These are phyloP conservation scores for Cercospora nicotianae DNA, from an alignment of 2,329 filamentous ascomycete species.

Conservation along the genomic window DNA sequence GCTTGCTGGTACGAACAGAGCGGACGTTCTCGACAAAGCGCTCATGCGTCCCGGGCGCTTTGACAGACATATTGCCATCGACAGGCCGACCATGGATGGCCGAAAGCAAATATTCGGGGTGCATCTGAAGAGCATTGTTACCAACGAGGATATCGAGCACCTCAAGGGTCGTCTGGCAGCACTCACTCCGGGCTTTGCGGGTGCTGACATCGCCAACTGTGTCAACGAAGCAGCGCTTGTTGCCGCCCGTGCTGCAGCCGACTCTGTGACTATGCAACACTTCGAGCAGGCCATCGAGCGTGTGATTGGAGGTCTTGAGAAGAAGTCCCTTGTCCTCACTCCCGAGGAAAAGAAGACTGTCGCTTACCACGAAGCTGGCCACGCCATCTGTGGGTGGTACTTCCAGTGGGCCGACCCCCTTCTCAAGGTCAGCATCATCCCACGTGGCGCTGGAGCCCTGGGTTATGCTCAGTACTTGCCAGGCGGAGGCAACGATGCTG, in stretches of 20 bases:
- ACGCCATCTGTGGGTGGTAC: constrained; percentile 98
- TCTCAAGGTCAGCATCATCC: constrained; percentile 97
- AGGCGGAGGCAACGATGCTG: constrained; percentile 82
- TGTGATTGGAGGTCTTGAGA: constrained; percentile 92
- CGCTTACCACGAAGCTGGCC: constrained; percentile 96
- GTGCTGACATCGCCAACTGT: constrained; percentile 97
- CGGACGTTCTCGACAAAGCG: constrained; percentile 91
- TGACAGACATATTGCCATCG: constrained; percentile 93
- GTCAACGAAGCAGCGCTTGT: constrained; percentile 97
- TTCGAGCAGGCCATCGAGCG: constrained; percentile 98
- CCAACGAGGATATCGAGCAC: constrained; percentile 83
- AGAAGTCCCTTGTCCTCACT: constrained; percentile 91
- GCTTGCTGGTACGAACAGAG: constrained; percentile 91
- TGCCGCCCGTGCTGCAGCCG: constrained; percentile 79
- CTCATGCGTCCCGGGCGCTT: constrained; percentile 96
- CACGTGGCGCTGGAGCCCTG: constrained; percentile 86
- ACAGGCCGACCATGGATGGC: constrained; percentile 93
- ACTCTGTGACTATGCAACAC: constrained; percentile 80
- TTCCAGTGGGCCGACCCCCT: constrained; percentile 95
- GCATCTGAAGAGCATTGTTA: constrained; percentile 91
- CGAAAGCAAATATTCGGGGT: constrained; percentile 95
- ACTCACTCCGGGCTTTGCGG: constrained; percentile 92
- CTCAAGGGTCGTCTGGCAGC: constrained; percentile 86
- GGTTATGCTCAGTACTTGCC: constrained; percentile 98
- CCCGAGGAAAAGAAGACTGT: constrained; percentile 94